Evolutionary conservation across 1,284 basidiomycete species (phyloP).

Genomic region (Sanguinoderma infundibulare): DNA sequence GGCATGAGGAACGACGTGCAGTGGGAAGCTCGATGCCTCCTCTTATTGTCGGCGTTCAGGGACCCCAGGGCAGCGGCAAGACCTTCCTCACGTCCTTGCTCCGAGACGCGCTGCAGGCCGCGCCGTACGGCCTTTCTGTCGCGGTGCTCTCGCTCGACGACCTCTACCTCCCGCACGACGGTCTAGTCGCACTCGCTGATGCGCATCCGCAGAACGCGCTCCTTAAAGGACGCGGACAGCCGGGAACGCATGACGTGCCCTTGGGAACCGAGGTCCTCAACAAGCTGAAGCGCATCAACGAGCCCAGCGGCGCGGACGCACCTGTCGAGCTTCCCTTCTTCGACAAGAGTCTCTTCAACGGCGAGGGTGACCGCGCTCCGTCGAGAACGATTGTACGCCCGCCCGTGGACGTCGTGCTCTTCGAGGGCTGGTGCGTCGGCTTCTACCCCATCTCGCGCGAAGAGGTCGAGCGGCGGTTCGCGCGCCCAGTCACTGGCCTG

Average conservation of each 20-base stretch:
- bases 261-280: slow-evolving; percentile 62
- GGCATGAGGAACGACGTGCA: not conserved
- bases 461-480: slow-evolving; percentile 49
- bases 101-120: slow-evolving; percentile 49
- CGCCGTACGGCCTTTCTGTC: slow-evolving; percentile 58
- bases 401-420: slow-evolving; percentile 82
- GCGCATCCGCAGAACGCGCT: slow-evolving; percentile 65
- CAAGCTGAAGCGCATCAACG: slow-evolving; percentile 53
- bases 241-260: slow-evolving; percentile 84
- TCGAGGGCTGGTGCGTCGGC: slow-evolving; percentile 87
- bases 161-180: slow-evolving; percentile 77
- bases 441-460: slow-evolving; percentile 61
- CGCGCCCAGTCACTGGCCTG: slow-evolving; percentile 42
- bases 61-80: slow-evolving; percentile 88
- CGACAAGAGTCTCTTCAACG: slow-evolving; percentile 82
- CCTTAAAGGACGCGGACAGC: slow-evolving; percentile 80
- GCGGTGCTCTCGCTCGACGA: slow-evolving; percentile 85
- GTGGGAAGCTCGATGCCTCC: slow-evolving; percentile 39
- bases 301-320: slow-evolving; percentile 5
- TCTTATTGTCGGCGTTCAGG: slow-evolving; percentile 82
- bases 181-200: slow-evolving; percentile 56
- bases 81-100: slow-evolving; percentile 69
- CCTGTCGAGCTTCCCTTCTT: slow-evolving; percentile 75
- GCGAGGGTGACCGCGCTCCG: slow-evolving; percentile 81
- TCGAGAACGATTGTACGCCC: slow-evolving; percentile 45